Base-by-base conservation (phyloP, 2,329 filamentous ascomycete species). In the Aspergillus phoenicis region DNA sequence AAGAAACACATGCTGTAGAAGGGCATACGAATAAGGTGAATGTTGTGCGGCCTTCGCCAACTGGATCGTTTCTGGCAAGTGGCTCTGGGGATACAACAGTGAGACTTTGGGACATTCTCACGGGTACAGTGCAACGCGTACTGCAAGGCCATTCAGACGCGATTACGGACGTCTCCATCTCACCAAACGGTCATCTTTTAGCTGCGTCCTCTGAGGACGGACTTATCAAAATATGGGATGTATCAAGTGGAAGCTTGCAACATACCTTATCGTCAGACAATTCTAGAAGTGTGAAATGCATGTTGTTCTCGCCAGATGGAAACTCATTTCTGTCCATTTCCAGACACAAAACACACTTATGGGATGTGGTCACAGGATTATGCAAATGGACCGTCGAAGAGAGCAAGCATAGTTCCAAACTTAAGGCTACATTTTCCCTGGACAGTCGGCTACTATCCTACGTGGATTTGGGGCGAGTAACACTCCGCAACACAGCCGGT, bases 241-340 rank as follows among this genome's bases (percentile, higher is more conserved):
- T 20, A 20, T 30, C 49, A 11, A 52, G 3, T 20, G 49, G 26
- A 4, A 3, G 2, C 11, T 13, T 52, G n/a, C 22, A 33, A 10
- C 28, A 36, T n/a, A 20, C 3, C 28, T 20, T 52, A 13, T 33
- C 11, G 17, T 10, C n/a, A 2, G n/a, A 28, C 4, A 8, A 36
- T 20, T 52, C 26, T 17, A n/a, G 1, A 1, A 11, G 1, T 1
- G 4, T 8, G 3, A 2, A 1, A 3, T 4, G 28, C 10, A 30
- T 30, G 28, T 33, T 20, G n/a, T 43, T 43, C 7, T 43, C 39
- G 4, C 39, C 39, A 17, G 15, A 20, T 6, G 39, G n/a, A 2
- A 43, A 4, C 10, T 13, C 8, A 3, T 4, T 43, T 4, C 7
- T 43, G n/a, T 1, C 6, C n/a, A 11, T 2, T 20, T 43, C 7